Base-by-base conservation (phyloP, 192 early-diverging fungal genomes). In the Backusella macrospora region DNA sequence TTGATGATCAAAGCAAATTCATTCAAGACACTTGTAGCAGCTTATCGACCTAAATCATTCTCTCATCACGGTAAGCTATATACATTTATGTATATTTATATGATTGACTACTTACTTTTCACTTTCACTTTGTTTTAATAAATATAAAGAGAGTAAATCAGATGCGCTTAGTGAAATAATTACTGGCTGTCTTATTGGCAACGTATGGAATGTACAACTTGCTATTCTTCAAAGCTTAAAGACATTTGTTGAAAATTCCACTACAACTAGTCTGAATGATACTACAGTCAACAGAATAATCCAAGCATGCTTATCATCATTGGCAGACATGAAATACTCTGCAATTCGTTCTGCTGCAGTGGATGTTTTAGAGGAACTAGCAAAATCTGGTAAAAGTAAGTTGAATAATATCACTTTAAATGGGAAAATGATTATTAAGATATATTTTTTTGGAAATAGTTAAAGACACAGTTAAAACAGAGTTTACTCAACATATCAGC, bases 201-300 rank as follows among this genome's bases (percentile, higher is more conserved):
- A 93, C 43, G 86, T 95, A 21, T 98, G 96, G 96, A 96, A 96
- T 76, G 90, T 94, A 5, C 84, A 90, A 6, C 75, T 92, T 3
- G 88, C 89, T 9, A 85, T 93, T 15, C 78, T 96, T 42, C 91
- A 93, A 21, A 85, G 88, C 7, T 59, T 96, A 9, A 76, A 86
- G 0, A 82, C 76, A 15, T 84, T 94, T 29, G 47, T 94, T n/a
- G 71, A 74, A 18, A 77, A 78, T 68, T 40, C 64, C 37, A 45
- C 64, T 0, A 13, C n/a, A 1, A 4, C 46, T 39, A 44, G 39
- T 62, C 12, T 62, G 13, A 18, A 37, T 16, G 72, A 76, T 5
- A 77, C 75, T 15, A 72, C 76, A 5, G 70, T 83, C 5, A 59
- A 64, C 34, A 37, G 34, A 29, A 73, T 89, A 1, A 62, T 91